These are phyloP conservation scores for Acacia acuminata DNA, from an alignment of 306 rosid genomes.

Conservation along the genomic window DNA sequence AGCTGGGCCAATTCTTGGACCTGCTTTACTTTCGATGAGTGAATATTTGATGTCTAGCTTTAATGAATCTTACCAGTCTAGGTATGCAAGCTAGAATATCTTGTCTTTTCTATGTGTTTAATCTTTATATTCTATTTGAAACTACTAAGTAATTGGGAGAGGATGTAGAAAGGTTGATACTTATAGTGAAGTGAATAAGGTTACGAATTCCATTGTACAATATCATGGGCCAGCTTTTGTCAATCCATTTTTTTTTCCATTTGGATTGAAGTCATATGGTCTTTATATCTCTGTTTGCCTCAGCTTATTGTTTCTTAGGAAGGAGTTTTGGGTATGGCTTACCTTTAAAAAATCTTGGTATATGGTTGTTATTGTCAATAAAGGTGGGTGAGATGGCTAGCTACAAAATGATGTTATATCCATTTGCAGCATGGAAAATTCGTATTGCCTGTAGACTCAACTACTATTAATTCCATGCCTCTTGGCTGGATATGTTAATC, in stretches of 20 bases:
- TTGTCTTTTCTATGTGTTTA: conserved; percentile 2
- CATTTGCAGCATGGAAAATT: not conserved
- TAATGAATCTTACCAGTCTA: conserved; percentile 94
- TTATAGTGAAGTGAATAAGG: conserved; percentile 4
- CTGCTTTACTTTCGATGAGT: conserved; percentile 81
- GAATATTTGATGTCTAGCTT: conserved; percentile 98
- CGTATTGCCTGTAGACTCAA: not conserved
- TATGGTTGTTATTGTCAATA: no score
- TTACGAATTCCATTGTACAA: not conserved
- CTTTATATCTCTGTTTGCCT: not conserved
- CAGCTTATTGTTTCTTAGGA: not conserved
- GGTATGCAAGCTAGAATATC: conserved; percentile 51
- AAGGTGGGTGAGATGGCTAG: not conserved
- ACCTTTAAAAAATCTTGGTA: not conserved
- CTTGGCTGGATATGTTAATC: not conserved
- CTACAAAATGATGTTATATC: not conserved
- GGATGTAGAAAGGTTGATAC: not conserved
- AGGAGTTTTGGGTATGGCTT: not conserved
- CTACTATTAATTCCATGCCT: not conserved
- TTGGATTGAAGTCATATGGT: not conserved
- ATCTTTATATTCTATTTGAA: conserved; percentile 12
- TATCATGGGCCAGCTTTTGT: not conserved
- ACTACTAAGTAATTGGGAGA: conserved; percentile 20
- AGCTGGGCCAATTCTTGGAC: conserved; percentile 90
- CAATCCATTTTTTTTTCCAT: not conserved